phyloP scores from a whole-genome alignment of 1,284 basidiomycete genomes.

The Trametes versicolor region DNA sequence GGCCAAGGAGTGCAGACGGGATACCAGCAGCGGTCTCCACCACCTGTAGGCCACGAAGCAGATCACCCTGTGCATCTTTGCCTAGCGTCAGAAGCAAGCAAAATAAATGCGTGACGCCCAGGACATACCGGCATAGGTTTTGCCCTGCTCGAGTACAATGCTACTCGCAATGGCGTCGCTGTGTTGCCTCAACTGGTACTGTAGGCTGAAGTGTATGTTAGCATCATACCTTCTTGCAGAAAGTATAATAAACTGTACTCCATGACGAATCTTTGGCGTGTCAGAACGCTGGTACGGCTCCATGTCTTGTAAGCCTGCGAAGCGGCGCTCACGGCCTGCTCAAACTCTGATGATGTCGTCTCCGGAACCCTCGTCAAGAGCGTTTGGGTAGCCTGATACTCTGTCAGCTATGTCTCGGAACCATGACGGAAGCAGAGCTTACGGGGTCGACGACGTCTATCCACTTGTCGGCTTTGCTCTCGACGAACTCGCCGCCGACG shows the following conservation, averaged over 20 bases:
- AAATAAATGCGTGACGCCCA: neutral
- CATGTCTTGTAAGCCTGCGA: conserved; percentile 91
- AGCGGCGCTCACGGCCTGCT: conserved; percentile 87
- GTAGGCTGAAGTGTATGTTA: conserved; percentile 61
- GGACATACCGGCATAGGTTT: conserved; percentile 77
- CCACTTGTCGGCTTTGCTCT: conserved; percentile 83
- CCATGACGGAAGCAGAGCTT: neutral
- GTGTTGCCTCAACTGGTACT: conserved; percentile 82
- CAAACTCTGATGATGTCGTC: conserved; percentile 86
- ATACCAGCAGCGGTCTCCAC: conserved; percentile 90
- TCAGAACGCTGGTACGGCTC: conserved; percentile 88
- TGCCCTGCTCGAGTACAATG: conserved; percentile 92
- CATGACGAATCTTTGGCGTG: conserved; percentile 89
- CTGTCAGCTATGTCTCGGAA: neutral
- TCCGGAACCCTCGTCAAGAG: conserved; percentile 91
- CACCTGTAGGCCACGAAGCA: conserved; percentile 94
- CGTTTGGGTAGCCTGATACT: conserved; percentile 83
- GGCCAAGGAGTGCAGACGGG: conserved; percentile 87
- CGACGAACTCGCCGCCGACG: conserved; percentile 88
- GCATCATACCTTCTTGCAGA: neutral
- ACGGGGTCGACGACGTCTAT: conserved; percentile 89
- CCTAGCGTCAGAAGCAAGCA: neutral
- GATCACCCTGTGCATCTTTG: conserved; percentile 92
- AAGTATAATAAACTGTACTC: conserved; percentile 63
- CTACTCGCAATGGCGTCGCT: conserved; percentile 79